A percentile compares a stretch with the other conserved stretches of the same genome.
Evolutionary conservation across 495 filamentous ascomycete genomes (phyloP).

Genomic region (Aspergillus incahuasiensis): DNA sequence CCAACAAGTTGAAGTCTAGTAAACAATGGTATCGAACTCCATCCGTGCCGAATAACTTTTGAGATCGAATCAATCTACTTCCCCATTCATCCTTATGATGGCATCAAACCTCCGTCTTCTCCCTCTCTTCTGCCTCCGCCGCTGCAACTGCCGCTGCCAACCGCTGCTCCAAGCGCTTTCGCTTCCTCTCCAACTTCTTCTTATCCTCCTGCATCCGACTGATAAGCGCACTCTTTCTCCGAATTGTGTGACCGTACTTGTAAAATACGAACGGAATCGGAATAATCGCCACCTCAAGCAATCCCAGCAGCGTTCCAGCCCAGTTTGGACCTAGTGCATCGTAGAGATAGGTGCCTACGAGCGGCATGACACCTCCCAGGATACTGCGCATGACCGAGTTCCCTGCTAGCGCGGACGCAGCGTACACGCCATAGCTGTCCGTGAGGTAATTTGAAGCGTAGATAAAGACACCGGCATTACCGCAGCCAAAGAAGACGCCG

Average conservation of each 20-base stretch:
- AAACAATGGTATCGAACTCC: constrained; percentile 13
- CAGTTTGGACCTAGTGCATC: constrained; percentile 61
- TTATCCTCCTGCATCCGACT: constrained; percentile 23
- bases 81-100: background rate
- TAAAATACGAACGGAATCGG: constrained; percentile 25
- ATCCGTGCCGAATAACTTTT: constrained; percentile 12
- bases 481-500: constrained; percentile 70
- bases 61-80: background rate
- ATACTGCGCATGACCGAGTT: constrained; percentile 63
- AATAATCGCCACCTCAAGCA: constrained; percentile 22
- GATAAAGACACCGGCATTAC: constrained; percentile 73
- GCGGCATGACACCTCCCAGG: constrained; percentile 65
- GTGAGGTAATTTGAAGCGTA: constrained; percentile 75
- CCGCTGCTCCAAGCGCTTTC: constrained; percentile 15
- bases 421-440: constrained; percentile 68
- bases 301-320: constrained; percentile 56
- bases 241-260: constrained; percentile 23
- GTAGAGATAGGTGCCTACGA: constrained; percentile 73
- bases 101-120: constrained; percentile 16
- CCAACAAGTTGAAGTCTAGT: background rate
- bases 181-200: constrained; percentile 18
- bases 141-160: constrained; percentile 3
- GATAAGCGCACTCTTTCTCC: constrained; percentile 20
- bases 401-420: constrained; percentile 71
- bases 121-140: constrained; percentile 2